Evolutionary conservation across 163 green algal genomes (phyloP), one percentile per base, ranked within the genome.

Genomic region (Chlorella variabilis): DNA sequence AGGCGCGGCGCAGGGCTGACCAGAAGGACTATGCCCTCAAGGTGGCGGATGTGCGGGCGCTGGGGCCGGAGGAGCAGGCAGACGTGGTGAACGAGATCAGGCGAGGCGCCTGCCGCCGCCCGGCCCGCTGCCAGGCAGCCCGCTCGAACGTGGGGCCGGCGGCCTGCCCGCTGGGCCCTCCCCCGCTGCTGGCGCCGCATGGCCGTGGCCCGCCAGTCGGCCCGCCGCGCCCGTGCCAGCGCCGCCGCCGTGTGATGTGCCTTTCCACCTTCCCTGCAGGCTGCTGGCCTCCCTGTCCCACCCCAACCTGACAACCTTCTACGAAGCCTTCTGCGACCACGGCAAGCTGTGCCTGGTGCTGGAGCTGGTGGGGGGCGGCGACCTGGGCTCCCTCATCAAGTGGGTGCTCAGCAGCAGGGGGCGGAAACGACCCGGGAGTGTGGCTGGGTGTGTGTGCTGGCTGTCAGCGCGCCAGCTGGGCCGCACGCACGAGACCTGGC

Each of bases 301-400:
- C 75, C 87, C 90, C 20, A 94, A 95, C 81, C 85, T 96, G 33
- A 88, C 94, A 25, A 59, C 82, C 21, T 95, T 93, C 80, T 86
- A 97, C 68, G 94, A 98, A 81, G 91, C 94, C 18, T 97, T 98
- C 77, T 83, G 97, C 68, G 93, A 96, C 81, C 89, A 92, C 74
- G 58, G 92, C 85, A 90, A 90, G 87, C 91, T 98, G 41, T 96
- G 92, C 83, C 95, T 97, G 51, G 91, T 98, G 5, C 96, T 96
- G 91, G 93, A 98, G 84, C 65, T 69, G n/a, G 61, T 84, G 36
- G 38, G 73, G 31, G 79, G 84, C 1, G 86, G 86, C 17, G 86
- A 90, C 73, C 80, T 90, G 3, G 8, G 21, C 5, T 63, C 59
- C 8, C 3, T 61, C 20, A 36, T 85, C 38, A 69, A 58, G 73